Base-by-base conservation (phyloP, 192 early-diverging fungal species). In the Chytriomyces confervae region DNA sequence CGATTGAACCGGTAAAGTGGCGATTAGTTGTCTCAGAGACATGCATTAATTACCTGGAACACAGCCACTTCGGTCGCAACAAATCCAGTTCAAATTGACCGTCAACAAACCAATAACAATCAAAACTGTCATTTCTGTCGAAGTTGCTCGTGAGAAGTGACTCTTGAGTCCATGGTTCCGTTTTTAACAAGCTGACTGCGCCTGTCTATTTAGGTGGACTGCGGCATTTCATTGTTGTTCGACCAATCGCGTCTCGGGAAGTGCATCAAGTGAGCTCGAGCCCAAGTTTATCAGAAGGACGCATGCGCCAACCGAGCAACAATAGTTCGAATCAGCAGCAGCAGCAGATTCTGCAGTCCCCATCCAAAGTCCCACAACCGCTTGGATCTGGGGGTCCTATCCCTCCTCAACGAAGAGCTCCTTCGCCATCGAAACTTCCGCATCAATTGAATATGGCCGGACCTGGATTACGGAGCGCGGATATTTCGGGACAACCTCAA, bases 211-310 rank as follows among this genome's bases (percentile, higher is more conserved):
- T 1, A 65, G 63, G 63, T 3, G 67, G 67, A 48, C 43, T 69
- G 1, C 0, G 67, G 49, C 67, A 69, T n/a, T 69, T 69, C 27
- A 69, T 69, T 49, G 67, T 69, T 11, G 4, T 69, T 49, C 43
- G 49, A 5, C 67, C 67, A 69, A 36, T 69, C 13, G 11, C 67
- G 10, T 13, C 67, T n/a, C 67, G 67, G n/a, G 67, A 69, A 48
- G 67, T 57, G 1, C 13, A 57, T 57, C 53, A 57, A 20, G 53
- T 20, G 5, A 13, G 20, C 13, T 13, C 53, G 13, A 57, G 16
- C 3, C 53, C 53, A 57, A 57, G 20, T 2, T 20, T 20, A 57
- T 13, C 53, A 2, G 13, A n/a, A 20, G 3, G 53, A 0, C 53
- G 53, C 20, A n/a, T 4, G 53, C 53, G 53, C 13, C 53, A 57